phyloP scores from a whole-genome alignment of 208 protist species.

The Acanthamoeba culbertsoni region DNA sequence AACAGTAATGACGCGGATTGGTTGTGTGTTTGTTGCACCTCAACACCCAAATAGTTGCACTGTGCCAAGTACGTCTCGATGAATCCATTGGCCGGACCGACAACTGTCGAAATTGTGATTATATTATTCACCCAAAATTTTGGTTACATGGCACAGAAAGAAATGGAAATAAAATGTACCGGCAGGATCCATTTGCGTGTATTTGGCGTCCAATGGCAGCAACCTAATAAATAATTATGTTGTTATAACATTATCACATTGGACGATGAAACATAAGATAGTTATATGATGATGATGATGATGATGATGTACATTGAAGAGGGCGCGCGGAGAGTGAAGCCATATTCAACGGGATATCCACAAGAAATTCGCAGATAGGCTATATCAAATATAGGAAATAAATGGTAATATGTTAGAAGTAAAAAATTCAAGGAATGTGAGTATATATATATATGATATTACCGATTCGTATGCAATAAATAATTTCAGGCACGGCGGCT shows the following conservation, averaged over 20 bases:
- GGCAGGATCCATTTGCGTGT: background rate
- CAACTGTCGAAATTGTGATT: no score
- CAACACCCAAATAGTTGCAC: background rate
- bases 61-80: conserved; percentile 2
- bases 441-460: no score
- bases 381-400: no score
- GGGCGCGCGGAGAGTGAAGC: background rate
- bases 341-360: background rate
- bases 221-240: background rate
- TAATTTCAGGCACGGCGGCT: background rate
- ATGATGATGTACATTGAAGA: background rate
- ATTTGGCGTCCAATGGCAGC: background rate
- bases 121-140: no score
- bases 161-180: background rate
- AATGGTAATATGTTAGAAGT: no score
- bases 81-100: background rate
- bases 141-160: no score
- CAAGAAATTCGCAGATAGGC: background rate
- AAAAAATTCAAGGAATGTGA: no score
- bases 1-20: no score
- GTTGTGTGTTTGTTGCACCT: no score
- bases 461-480: background rate
- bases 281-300: background rate
- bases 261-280: background rate
- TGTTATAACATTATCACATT: background rate